Evolutionary conservation across 805 yeast species (phyloP), one percentile per base, ranked within the genome.

Genomic region (Candida gorgasii): DNA sequence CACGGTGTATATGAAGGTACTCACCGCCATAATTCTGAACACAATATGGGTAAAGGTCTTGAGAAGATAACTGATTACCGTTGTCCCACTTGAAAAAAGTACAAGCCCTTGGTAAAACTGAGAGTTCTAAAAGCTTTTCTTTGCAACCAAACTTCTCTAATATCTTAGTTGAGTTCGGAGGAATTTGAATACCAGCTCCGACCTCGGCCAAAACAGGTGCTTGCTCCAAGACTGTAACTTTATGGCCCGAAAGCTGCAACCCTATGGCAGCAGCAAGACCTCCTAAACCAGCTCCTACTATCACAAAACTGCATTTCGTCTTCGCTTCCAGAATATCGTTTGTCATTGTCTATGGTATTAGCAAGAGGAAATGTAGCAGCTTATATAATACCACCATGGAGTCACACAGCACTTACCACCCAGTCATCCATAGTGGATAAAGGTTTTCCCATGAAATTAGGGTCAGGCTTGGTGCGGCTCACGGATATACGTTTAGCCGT

Each of bases 171-270:
- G 62, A 51, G 17, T 58, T 57, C 4, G 66, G 66, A 13, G 64
- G 63, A 20, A 60, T 49, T 45, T 59, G 65, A 36, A 60, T 60
- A 20, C 65, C 65, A 13, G 65, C 65, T n/a, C 65, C 65, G 29
- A 61, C 63, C 44, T 60, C 65, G 5, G 60, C 59, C 15, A 59
- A 45, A 18, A 42, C 49, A 8, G 50, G 45, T 13, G 65, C 61
- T 19, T 55, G 48, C 42, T 60, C 65, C 16, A 60, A 46, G 14
- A 60, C 40, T 3, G 43, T 45, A 16, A 60, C 65, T 5, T 42
- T 35, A 40, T 59, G 64, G n/a, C 63, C 65, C 12, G 50, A 40
- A 20, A 43, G 23, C 9, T 42, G 43, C 36, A 59, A 45, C 7
- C 55, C 62, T 24, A 59, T 52, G 20, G 59, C 58, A 5, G 65